A percentile compares a stretch with the other conserved stretches of the same genome.
Conservation (phyloP, 2,329 filamentous ascomycete genomes). For the Xylaria sp. region DNA sequence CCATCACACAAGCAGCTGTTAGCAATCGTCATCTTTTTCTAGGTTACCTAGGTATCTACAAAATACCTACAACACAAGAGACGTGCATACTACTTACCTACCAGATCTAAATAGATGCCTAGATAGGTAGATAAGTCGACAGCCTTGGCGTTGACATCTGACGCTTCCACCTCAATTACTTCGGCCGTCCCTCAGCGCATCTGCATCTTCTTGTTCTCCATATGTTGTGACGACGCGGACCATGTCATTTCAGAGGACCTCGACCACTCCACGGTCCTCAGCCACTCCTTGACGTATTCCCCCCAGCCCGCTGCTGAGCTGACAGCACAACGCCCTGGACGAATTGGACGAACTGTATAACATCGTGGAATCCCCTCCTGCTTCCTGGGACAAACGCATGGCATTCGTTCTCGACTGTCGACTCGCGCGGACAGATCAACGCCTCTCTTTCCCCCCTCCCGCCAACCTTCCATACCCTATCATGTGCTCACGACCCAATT, state of each 20-base stretch:
- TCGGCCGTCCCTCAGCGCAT: too few species aligned
- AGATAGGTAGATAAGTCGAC: not conserved
- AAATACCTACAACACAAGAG: not conserved
- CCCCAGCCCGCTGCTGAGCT: not conserved
- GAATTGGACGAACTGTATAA: not conserved
- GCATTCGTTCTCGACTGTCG: not conserved
- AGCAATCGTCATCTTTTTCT: not conserved
- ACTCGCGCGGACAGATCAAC: not conserved
- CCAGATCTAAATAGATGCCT: not conserved
- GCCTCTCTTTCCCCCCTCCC: not conserved
- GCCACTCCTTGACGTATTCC: constrained; percentile 19
- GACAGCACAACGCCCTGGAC: not conserved
- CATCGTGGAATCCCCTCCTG: not conserved
- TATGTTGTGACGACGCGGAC: constrained; percentile 15
- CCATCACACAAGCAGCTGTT: not conserved
- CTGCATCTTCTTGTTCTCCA: not conserved
- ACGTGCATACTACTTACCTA: not conserved
- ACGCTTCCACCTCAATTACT: not conserved
- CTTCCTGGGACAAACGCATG: not conserved
- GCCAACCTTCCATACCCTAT: not conserved
- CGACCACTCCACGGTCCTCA: constrained; percentile 19
- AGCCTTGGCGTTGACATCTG: not conserved
- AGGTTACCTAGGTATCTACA: too few species aligned
- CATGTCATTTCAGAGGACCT: constrained; percentile 15
- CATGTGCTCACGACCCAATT: constrained; percentile 25